A percentile compares a stretch with the other conserved stretches of the same genome.
Evolutionary conservation across 1,284 basidiomycete genomes (phyloP).

Genomic region (Gymnopus androsaceus): DNA sequence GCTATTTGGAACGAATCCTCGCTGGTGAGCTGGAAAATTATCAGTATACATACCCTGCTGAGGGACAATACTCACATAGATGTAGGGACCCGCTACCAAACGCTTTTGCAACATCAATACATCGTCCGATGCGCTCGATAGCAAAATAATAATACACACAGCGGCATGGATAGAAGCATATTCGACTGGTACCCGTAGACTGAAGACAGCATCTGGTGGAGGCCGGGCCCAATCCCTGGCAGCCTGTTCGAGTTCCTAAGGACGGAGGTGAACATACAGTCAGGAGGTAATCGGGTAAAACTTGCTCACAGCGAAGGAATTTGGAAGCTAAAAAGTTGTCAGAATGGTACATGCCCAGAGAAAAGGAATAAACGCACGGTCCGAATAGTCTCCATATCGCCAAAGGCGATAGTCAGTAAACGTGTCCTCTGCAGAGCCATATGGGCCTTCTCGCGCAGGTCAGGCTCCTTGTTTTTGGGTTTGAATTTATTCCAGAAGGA

Average conservation of each 20-base stretch:
- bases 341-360: slow-evolving; percentile 12
- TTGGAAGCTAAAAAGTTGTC: slow-evolving; percentile 53
- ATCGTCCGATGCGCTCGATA: slow-evolving; percentile 9
- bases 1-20: slow-evolving; percentile 86
- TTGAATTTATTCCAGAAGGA: slow-evolving; percentile 75
- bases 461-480: slow-evolving; percentile 61
- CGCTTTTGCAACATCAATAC: slow-evolving; percentile 45
- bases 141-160: slow-evolving; percentile 47
- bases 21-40: slow-evolving; percentile 57
- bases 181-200: slow-evolving; percentile 77
- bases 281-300: background rate
- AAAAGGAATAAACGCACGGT: slow-evolving; percentile 46
- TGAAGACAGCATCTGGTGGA: slow-evolving; percentile 71
- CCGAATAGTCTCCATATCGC: slow-evolving; percentile 80
- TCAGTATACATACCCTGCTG: background rate
- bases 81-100: slow-evolving; percentile 72
- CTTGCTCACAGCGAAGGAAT: slow-evolving; percentile 54
- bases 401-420: slow-evolving; percentile 77
- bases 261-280: slow-evolving; percentile 1
- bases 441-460: slow-evolving; percentile 52
- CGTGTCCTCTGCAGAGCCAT: slow-evolving; percentile 70
- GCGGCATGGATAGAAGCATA: slow-evolving; percentile 79
- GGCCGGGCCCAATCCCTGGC: slow-evolving; percentile 84
- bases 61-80: slow-evolving; percentile 57
- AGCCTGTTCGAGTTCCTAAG: slow-evolving; percentile 71